Base-by-base conservation (phyloP, 768 basidiomycete genomes). In the Pholiota microspora region DNA sequence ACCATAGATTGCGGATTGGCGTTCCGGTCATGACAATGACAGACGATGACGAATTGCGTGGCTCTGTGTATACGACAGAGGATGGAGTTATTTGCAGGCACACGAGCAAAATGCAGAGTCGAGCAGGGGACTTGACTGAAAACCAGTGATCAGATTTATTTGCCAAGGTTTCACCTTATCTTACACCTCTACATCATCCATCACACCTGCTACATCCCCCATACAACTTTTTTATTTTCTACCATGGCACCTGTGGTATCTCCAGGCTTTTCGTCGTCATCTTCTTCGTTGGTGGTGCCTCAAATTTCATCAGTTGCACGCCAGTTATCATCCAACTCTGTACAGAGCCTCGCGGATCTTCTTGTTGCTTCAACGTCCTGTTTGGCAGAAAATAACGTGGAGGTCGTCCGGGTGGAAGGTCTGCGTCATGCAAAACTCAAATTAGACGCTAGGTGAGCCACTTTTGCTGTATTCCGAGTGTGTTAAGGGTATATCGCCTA, bases 371-470 rank as follows among this genome's bases (percentile, higher is more conserved):
- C 69, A 25, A 69, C 72, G 48, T 66, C 71, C 27, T 68, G 64
- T 34, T 64, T 72, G n/a, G 61, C 70, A 29, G 70, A 74, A 21
- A 67, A 62, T 27, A 68, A 74, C 13, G 62, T 65, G 23, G 75
- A 80, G 57, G 73, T 76, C 28, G 76, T 81, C 16, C 71, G 72
- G 16, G 78, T 80, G 56, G 82, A 88, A 51, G 86, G 84, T 9
- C 62, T 92, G 57, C 77, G 74, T 27, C 85, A 91, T 68, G 77
- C 77, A 28, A 70, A 74, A 38, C 63, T 77, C 10, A 77, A 68
- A 59, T 68, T 93, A 51, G 80, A 89, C 59, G 80, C 89, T 44
- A 88, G 84, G 91, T 91, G 73, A 84, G 88, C 62, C 51, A 38
- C 53, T 66, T 63, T 63, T 55, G 23, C 62, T 56, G 57, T 55